Conservation (phyloP, 2,329 filamentous ascomycete species). For the Microascus cirrosus region DNA sequence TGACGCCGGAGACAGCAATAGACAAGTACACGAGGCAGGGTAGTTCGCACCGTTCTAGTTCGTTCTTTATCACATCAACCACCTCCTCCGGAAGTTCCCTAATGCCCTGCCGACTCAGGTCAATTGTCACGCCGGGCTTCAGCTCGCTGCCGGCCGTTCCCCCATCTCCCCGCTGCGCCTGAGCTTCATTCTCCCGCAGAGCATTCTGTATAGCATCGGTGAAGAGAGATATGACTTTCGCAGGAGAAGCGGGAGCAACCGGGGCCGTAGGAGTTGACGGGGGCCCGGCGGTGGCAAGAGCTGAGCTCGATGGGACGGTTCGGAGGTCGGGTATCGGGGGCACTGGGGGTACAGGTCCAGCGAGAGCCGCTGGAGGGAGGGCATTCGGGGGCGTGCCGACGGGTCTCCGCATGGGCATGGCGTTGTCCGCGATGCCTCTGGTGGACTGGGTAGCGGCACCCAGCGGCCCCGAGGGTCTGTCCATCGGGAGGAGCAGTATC, state of each 20-base stretch:
- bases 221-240: conserved; percentile 53
- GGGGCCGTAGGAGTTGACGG: conserved; percentile 30
- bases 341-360: conserved; percentile 19
- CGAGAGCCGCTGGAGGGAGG: conserved; percentile 15
- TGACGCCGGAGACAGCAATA: not conserved
- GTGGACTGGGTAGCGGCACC: conserved; percentile 21
- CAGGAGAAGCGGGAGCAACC: not conserved
- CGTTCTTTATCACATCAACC: conserved; percentile 62
- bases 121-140: conserved; percentile 65
- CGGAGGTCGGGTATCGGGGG: conserved; percentile 36
- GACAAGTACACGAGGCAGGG: not conserved
- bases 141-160: conserved; percentile 37
- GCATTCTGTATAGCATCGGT: conserved; percentile 58
- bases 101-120: conserved; percentile 66
- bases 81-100: conserved; percentile 61
- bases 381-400: conserved; percentile 25
- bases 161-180: conserved; percentile 29
- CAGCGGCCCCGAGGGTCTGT: conserved; percentile 14
- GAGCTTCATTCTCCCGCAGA: conserved; percentile 52
- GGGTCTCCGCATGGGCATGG: conserved; percentile 17
- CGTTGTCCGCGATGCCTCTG: conserved; percentile 28
- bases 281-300: conserved; percentile 32
- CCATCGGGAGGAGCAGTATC: conserved; percentile 1
- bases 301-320: conserved; percentile 32
- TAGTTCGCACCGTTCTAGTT: conserved; percentile 52